These are phyloP conservation scores for Coelastrella sp. DNA, from an alignment of 139 green algal species.

Conservation along the genomic window DNA sequence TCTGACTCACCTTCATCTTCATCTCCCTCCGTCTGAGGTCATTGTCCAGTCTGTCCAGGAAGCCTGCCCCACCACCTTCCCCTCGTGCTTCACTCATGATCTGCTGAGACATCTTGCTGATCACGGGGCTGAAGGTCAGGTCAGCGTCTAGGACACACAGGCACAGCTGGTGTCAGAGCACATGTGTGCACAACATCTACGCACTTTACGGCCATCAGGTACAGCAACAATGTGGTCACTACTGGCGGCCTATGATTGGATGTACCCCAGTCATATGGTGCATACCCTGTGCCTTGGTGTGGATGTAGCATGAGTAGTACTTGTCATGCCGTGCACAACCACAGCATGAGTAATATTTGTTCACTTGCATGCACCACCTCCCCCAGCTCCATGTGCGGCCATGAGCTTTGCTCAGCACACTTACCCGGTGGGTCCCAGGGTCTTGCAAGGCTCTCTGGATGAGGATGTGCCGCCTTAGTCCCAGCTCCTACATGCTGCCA, in stretches of 20 bases:
- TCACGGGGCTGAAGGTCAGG: constrained; percentile 42
- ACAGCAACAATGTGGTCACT: constrained; percentile 37
- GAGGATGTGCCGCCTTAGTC: constrained; percentile 26
- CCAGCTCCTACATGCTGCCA: constrained; percentile 58
- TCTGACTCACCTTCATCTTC: constrained; percentile 45
- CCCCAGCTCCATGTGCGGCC: no score
- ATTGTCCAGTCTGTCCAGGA: constrained; percentile 66
- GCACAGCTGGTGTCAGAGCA: no score
- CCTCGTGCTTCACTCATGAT: constrained; percentile 53
- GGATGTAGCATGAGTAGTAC: no score
- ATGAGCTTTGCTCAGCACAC: neutral
- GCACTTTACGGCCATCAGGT: neutral
- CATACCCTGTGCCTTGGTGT: no score
- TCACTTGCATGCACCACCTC: no score
- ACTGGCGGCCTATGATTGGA: neutral
- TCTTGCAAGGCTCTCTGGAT: constrained; percentile 44
- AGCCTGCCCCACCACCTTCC: constrained; percentile 35
- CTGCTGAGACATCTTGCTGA: constrained; percentile 35
- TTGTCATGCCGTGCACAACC: no score
- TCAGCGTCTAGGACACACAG: neutral
- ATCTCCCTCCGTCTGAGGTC: constrained; percentile 58
- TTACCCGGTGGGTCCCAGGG: constrained; percentile 45
- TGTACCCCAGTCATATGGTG: no score
- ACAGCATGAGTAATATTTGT: no score
- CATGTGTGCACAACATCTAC: no score